These are phyloP conservation scores for Xylaria longipes DNA, from an alignment of 495 filamentous ascomycete genomes.

Conservation along the genomic window DNA sequence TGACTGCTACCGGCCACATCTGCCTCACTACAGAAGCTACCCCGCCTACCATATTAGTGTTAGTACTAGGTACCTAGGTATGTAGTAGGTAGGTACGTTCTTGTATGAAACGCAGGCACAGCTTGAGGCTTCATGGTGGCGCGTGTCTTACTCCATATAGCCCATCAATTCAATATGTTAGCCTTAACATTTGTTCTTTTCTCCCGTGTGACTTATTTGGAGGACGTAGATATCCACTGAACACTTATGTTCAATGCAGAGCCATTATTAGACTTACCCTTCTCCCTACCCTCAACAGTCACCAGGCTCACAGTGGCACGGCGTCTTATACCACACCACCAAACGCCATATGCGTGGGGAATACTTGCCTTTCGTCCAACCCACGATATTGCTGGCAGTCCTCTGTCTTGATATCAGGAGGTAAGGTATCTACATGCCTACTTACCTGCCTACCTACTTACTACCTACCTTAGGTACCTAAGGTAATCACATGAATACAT, in stretches of 20 bases:
- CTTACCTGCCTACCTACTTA: too few relatives aligned
- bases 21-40: neutral
- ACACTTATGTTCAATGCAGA: neutral
- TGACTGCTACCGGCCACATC: neutral
- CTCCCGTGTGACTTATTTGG: neutral
- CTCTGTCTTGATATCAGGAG: neutral
- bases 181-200: neutral
- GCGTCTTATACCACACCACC: neutral
- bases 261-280: neutral
- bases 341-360: neutral
- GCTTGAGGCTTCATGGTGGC: neutral
- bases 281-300: neutral
- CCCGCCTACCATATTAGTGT: neutral
- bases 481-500: neutral
- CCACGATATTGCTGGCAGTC: neutral
- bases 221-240: neutral
- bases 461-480: neutral
- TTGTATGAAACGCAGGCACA: neutral
- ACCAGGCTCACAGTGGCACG: neutral
- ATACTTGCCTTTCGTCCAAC: neutral
- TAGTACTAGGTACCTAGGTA: too few relatives aligned
- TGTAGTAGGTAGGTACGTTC: neutral
- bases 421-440: neutral
- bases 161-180: neutral
- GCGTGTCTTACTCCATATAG: neutral